A percentile compares a stretch with the other conserved stretches of the same genome.
Evolutionary conservation across 306 rosid species (phyloP).

Genomic region (Castanea mollissima): DNA sequence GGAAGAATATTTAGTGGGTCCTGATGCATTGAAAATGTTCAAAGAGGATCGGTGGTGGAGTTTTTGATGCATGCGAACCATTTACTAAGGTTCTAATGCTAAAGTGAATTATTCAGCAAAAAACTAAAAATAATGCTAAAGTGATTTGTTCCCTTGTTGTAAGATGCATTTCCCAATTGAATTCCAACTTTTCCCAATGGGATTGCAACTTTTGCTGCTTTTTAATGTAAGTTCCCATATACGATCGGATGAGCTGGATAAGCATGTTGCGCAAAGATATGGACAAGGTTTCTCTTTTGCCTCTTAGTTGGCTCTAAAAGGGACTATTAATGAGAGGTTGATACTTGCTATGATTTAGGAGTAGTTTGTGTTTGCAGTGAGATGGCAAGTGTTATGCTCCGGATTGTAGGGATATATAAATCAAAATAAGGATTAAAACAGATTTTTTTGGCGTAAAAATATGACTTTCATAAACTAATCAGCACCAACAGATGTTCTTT

Average conservation of each 20-base stretch:
- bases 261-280: background rate
- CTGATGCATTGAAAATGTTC: background rate
- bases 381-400: too few species aligned
- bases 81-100: background rate
- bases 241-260: background rate
- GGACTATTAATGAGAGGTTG: background rate
- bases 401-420: too few species aligned
- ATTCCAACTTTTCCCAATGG: background rate
- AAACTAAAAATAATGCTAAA: background rate
- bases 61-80: background rate
- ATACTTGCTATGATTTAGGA: too few species aligned
- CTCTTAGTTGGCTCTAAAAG: background rate
- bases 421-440: too few species aligned
- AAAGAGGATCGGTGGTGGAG: background rate
- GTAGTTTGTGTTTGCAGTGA: too few species aligned
- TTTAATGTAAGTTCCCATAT: background rate
- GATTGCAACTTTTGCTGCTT: background rate
- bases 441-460: too few species aligned
- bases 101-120: background rate
- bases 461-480: too few species aligned
- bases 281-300: background rate
- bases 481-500: too few species aligned
- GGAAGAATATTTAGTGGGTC: slow-evolving; percentile 1
- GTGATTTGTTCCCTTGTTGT: background rate
- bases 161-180: background rate